phyloP scores from a whole-genome alignment of 306 rosid genomes.

The Calophaca sinica region DNA sequence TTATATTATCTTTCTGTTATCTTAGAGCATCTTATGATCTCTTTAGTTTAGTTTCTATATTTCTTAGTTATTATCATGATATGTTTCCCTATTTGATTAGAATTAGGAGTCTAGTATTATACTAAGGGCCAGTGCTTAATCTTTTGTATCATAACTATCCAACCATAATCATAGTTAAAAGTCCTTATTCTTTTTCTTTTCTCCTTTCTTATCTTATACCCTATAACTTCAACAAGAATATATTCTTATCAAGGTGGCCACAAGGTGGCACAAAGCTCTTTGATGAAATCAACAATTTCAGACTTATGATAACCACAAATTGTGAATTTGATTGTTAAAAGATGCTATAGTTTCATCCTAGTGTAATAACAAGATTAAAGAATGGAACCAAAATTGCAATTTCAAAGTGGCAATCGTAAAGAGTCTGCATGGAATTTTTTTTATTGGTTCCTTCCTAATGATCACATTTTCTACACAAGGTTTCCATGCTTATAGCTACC shows the following conservation, averaged over 20 bases:
- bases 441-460: not conserved
- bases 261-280: slow-evolving; percentile 23
- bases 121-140: not conserved
- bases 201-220: not conserved
- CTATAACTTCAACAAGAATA: not conserved
- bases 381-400: slow-evolving; percentile 23
- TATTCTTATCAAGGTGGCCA: not conserved
- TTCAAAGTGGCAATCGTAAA: not conserved
- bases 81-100: not conserved
- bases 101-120: not conserved
- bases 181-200: not conserved
- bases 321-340: not conserved
- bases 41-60: not conserved
- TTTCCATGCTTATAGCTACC: not conserved
- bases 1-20: no score
- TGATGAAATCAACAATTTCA: slow-evolving; percentile 25
- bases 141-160: slow-evolving; percentile 11
- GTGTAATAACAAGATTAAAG: slow-evolving; percentile 1
- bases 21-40: not conserved
- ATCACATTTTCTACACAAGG: slow-evolving; percentile 5
- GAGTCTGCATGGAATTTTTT: slow-evolving; percentile 7
- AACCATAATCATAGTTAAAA: not conserved
- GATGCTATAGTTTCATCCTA: not conserved
- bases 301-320: slow-evolving; percentile 20
- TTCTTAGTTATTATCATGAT: slow-evolving; percentile 8